phyloP scores from a whole-genome alignment of 176 grass and related monocot genomes.

The Avena atlantica region DNA sequence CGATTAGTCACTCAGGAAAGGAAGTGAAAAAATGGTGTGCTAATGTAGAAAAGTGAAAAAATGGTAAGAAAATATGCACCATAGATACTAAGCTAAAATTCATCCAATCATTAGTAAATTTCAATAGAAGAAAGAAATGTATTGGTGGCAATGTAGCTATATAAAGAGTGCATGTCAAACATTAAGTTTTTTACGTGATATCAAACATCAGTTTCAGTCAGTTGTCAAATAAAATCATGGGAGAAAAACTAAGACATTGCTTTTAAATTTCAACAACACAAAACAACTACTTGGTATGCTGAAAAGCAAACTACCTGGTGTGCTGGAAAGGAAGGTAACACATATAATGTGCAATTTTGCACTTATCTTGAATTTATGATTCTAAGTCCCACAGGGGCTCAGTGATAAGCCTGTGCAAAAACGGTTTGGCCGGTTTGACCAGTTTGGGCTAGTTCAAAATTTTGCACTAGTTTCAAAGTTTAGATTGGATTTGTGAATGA shows the following conservation, averaged over 20 bases:
- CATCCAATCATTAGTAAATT: conserved; percentile 11
- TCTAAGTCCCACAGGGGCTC: neutral
- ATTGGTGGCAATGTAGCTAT: neutral
- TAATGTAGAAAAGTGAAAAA: conserved; percentile 1
- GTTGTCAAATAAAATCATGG: neutral
- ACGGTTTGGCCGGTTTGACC: too few species aligned
- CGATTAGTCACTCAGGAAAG: neutral
- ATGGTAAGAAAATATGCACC: neutral
- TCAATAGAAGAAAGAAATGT: neutral
- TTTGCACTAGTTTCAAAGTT: too few species aligned
- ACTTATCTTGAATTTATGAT: neutral
- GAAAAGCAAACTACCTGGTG: neutral
- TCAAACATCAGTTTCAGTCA: conserved; percentile 24
- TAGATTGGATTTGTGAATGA: too few species aligned
- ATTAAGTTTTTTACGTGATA: conserved; percentile 9
- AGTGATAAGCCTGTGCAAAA: neutral
- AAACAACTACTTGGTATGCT: neutral
- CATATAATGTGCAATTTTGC: neutral
- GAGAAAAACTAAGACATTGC: neutral
- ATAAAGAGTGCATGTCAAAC: neutral
- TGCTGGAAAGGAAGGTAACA: neutral
- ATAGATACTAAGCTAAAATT: neutral
- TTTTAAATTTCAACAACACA: conserved; percentile 21
- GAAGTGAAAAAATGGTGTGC: neutral
- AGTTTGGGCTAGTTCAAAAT: too few species aligned